These are phyloP conservation scores for Oryza meyeriana DNA, from an alignment of 176 grass and related monocot species.

Conservation along the genomic window DNA sequence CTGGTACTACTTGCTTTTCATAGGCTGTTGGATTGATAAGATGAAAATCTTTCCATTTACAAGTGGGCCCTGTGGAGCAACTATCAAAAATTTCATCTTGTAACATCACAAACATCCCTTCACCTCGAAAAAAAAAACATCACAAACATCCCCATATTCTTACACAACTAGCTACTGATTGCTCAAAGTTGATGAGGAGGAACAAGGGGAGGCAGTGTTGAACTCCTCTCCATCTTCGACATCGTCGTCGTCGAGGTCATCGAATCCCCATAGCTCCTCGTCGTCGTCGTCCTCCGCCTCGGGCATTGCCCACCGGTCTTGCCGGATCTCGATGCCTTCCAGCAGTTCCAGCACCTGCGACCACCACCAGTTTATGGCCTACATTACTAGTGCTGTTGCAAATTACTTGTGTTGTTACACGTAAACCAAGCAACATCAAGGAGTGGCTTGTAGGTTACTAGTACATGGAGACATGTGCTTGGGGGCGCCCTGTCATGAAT, in stretches of 20 bases:
- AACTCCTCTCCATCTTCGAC: conserved; percentile 3
- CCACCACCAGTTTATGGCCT: background rate
- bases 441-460: background rate
- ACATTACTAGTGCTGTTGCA: background rate
- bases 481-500: conserved; percentile 5
- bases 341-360: conserved; percentile 80
- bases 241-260: conserved; percentile 42
- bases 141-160: background rate
- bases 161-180: background rate
- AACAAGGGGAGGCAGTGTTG: conserved; percentile 33
- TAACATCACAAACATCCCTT: background rate
- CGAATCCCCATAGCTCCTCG: conserved; percentile 63
- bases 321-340: conserved; percentile 63
- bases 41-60: conserved; percentile 19
- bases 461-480: conserved; percentile 37
- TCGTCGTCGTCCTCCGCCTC: conserved; percentile 32
- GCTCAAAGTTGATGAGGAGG: conserved; percentile 51
- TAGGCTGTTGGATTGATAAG: background rate
- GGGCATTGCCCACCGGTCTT: conserved; percentile 74
- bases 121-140: no score
- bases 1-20: background rate
- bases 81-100: conserved; percentile 1
- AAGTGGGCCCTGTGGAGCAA: background rate
- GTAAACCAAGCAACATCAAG: conserved; percentile 12
- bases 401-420: background rate